Conservation (phyloP, 73 alveolate genomes). For the Breviolum minutum region DNA sequence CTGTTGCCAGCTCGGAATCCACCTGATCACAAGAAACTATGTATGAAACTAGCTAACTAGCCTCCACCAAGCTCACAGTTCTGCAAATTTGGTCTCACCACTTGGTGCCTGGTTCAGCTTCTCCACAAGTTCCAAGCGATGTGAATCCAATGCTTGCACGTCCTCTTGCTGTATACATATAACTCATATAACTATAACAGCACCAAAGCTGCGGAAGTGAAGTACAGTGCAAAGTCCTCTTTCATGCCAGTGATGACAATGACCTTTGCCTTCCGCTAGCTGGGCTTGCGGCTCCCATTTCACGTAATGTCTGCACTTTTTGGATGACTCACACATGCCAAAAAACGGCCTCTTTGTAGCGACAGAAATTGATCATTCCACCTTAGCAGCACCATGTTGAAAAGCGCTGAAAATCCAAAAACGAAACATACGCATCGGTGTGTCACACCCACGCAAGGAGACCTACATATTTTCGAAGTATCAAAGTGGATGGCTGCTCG, state of each 20-base stretch:
- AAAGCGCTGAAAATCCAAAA: neutral
- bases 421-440: no score
- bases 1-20: slow-evolving; percentile 55
- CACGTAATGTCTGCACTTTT: neutral
- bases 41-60: no score
- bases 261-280: slow-evolving; percentile 56
- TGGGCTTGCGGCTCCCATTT: neutral
- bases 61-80: neutral
- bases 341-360: slow-evolving; percentile 50
- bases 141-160: slow-evolving; percentile 54
- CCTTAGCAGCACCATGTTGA: neutral
- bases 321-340: neutral
- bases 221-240: neutral
- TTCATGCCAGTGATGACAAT: slow-evolving; percentile 85
- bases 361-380: slow-evolving; percentile 86
- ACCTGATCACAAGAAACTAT: neutral
- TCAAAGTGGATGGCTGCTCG: neutral
- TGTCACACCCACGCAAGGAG: no score
- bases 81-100: neutral
- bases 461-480: no score
- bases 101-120: slow-evolving; percentile 77
- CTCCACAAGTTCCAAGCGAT: slow-evolving; percentile 66
- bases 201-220: no score
- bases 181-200: neutral
- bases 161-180: no score